Percentiles rank a stretch among this genome's conserved stretches.
phyloP scores from a whole-genome alignment of 208 protist species.

The Acanthamoeba royreba region DNA sequence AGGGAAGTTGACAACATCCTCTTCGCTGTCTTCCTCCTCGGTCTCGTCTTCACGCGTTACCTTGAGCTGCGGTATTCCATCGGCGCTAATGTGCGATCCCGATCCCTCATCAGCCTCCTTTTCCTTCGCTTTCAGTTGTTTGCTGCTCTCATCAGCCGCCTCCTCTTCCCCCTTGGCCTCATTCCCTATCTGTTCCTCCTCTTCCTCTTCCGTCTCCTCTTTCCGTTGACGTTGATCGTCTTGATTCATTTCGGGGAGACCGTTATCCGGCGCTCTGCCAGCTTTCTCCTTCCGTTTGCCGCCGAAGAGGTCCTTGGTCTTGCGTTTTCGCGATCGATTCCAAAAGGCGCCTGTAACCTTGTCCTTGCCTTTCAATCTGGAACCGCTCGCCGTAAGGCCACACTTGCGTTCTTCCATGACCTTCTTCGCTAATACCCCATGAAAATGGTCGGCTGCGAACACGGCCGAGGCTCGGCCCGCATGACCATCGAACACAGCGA shows the following conservation, averaged over 20 bases:
- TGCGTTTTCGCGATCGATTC: background rate
- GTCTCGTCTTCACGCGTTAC: background rate
- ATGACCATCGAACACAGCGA: conserved; percentile 44
- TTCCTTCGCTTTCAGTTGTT: background rate
- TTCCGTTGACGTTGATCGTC: background rate
- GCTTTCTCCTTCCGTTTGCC: too few species aligned
- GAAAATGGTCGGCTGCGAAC: conserved; percentile 39
- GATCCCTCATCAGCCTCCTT: background rate
- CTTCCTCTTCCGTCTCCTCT: background rate
- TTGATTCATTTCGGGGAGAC: background rate
- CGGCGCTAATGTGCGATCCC: background rate
- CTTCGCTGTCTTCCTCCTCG: background rate
- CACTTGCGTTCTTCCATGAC: background rate
- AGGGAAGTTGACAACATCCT: background rate
- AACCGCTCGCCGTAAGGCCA: background rate
- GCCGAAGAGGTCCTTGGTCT: background rate
- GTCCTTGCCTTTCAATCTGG: background rate
- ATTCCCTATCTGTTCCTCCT: background rate
- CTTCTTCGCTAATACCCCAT: conserved; percentile 22
- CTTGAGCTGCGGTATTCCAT: background rate
- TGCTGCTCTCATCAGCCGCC: background rate
- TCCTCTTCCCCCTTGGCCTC: background rate
- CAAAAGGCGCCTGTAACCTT: conserved; percentile 15
- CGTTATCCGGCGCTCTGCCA: too few species aligned
- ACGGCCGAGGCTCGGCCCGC: conserved; percentile 22